Percentiles rank a stretch among this genome's conserved stretches.
Conservation (phyloP, 768 basidiomycete species). For the Pluteus cervinus region DNA sequence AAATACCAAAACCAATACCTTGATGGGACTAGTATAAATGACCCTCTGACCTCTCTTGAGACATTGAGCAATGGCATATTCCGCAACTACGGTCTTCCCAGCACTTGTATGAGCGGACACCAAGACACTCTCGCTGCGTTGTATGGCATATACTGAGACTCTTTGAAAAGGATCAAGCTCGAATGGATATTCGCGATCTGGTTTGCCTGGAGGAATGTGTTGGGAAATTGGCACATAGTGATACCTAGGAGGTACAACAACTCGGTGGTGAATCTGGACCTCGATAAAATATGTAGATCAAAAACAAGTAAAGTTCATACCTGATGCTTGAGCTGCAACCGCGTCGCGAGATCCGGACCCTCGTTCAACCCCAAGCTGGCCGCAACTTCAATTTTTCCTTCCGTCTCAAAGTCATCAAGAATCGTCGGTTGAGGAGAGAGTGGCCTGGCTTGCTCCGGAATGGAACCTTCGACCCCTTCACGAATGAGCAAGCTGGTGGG, state of each 20-base stretch:
- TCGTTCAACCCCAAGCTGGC: constrained; percentile 83
- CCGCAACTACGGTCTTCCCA: constrained; percentile 98
- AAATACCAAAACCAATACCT: constrained; percentile 45
- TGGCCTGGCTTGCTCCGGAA: constrained; percentile 54
- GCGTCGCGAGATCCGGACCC: constrained; percentile 54
- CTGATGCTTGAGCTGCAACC: constrained; percentile 77
- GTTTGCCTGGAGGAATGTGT: constrained; percentile 87
- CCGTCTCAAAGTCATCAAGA: constrained; percentile 91
- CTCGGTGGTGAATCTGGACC: constrained; percentile 83
- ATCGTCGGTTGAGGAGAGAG: constrained; percentile 67
- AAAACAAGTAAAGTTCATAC: constrained; percentile 26
- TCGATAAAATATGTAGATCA: constrained; percentile 1
- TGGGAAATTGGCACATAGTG: constrained; percentile 84
- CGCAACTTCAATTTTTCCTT: constrained; percentile 86
- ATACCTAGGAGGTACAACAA: constrained; percentile 89
- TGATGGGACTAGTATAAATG: constrained; percentile 99
- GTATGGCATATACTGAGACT: constrained; percentile 91
- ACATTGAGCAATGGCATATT: constrained; percentile 98
- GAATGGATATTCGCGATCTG: constrained; percentile 92
- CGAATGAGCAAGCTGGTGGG: too few species aligned
- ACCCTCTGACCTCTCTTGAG: constrained; percentile 90
- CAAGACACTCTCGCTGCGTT: constrained; percentile 93
- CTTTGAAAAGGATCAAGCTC: constrained; percentile 97
- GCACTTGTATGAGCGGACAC: constrained; percentile 98
- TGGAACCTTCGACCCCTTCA: too few species aligned